Percentiles rank a stretch among this genome's conserved stretches.
These are phyloP conservation scores for Peniophora sp. DNA, from an alignment of 1,284 basidiomycete genomes.

Conservation along the genomic window DNA sequence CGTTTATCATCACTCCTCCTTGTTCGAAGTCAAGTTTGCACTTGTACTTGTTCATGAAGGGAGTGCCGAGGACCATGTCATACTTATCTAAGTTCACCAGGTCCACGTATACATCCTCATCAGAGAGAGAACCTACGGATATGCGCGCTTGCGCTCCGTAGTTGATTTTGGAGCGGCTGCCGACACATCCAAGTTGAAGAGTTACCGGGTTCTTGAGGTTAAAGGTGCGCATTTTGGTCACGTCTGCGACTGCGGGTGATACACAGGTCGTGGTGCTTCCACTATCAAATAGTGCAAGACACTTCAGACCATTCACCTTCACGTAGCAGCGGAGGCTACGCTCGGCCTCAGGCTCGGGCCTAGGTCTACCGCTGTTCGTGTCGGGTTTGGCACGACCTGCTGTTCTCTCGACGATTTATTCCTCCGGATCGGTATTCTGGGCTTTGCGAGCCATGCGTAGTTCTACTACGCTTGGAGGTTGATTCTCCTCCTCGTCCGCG, in stretches of 20 bases:
- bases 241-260: background rate
- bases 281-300: background rate
- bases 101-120: constrained; percentile 16
- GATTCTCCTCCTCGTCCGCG: no score
- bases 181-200: background rate
- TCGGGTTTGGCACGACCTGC: no score
- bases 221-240: background rate
- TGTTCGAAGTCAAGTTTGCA: constrained; percentile 17
- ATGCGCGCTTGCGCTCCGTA: background rate
- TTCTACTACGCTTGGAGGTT: no score
- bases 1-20: constrained; percentile 12
- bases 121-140: background rate
- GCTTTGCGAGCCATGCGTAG: no score
- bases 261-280: background rate
- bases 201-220: background rate
- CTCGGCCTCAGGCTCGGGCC: no score
- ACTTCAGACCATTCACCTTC: background rate
- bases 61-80: constrained; percentile 20
- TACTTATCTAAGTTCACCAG: constrained; percentile 20
- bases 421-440: no score
- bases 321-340: no score
- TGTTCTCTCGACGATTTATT: no score
- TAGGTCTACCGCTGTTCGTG: no score
- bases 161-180: background rate
- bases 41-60: constrained; percentile 18